phyloP scores from a whole-genome alignment of 495 filamentous ascomycete species.

The Xylaria castorea region DNA sequence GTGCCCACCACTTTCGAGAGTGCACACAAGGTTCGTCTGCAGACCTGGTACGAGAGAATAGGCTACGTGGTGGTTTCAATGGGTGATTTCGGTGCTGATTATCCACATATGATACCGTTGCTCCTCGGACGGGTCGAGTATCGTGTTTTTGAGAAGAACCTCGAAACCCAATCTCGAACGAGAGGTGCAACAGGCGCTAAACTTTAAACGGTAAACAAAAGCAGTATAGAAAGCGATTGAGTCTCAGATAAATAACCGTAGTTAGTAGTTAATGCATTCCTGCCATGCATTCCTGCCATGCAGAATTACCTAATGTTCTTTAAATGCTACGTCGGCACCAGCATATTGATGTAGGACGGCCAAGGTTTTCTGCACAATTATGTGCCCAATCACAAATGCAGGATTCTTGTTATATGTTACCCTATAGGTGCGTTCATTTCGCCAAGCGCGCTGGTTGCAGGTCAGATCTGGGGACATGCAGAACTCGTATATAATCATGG shows the following conservation, averaged over 20 bases:
- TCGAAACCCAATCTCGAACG: neutral
- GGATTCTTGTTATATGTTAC: neutral
- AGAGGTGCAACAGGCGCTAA: conserved; percentile 7
- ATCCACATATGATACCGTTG: conserved; percentile 23
- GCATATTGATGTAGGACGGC: neutral
- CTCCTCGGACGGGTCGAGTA: conserved; percentile 23
- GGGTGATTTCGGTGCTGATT: conserved; percentile 25
- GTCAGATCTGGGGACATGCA: no score
- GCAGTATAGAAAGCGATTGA: neutral
- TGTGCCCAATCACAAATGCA: neutral
- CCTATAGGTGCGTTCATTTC: neutral
- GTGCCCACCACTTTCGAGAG: conserved; percentile 25
- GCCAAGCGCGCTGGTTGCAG: neutral
- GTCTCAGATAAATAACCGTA: neutral
- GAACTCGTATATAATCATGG: no score
- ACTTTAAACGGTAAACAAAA: neutral
- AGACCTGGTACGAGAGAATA: conserved; percentile 25
- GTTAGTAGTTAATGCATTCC: neutral
- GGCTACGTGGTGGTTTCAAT: conserved; percentile 18
- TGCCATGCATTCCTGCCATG: no score
- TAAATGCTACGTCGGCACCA: neutral
- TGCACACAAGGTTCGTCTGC: conserved; percentile 19
- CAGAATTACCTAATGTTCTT: neutral
- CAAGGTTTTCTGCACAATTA: neutral
- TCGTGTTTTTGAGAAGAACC: conserved; percentile 23